phyloP scores from a whole-genome alignment of 257 asterid genomes.

The Catharanthus roseus region DNA sequence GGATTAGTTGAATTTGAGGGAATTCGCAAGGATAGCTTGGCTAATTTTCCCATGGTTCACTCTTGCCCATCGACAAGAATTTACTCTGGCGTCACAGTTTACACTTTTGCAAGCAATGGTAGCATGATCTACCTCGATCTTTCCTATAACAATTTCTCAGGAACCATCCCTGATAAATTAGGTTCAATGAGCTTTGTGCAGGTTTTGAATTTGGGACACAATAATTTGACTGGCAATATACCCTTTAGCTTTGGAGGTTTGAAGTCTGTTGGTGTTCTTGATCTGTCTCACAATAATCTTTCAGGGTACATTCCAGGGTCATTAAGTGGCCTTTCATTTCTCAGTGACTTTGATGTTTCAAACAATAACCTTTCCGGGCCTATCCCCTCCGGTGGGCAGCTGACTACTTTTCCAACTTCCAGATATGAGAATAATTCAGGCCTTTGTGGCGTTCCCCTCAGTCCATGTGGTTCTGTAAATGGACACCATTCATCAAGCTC shows the following conservation, averaged over 20 bases:
- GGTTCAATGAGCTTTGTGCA: conserved; percentile 72
- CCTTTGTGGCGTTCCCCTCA: conserved; percentile 87
- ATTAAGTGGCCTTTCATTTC: conserved; percentile 66
- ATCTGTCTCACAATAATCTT: conserved; percentile 71
- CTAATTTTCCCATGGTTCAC: conserved; percentile 62
- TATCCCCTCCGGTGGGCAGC: conserved; percentile 78
- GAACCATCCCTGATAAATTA: conserved; percentile 53
- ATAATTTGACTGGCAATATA: conserved; percentile 54
- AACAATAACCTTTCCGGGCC: conserved; percentile 70
- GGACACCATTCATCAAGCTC: conserved; percentile 23
- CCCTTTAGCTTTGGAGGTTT: conserved; percentile 73
- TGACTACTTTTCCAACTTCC: conserved; percentile 74
- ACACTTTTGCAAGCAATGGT: conserved; percentile 67
- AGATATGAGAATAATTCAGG: conserved; percentile 75
- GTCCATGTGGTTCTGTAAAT: conserved; percentile 42
- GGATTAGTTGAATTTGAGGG: conserved; percentile 91
- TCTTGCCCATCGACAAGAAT: conserved; percentile 76
- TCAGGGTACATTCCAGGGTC: conserved; percentile 71
- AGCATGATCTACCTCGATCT: conserved; percentile 87
- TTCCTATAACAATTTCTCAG: conserved; percentile 70
- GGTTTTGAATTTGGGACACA: conserved; percentile 84
- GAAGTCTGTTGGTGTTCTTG: conserved; percentile 71
- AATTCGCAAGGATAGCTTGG: conserved; percentile 54
- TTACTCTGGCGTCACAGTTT: conserved; percentile 65
- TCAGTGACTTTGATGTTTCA: conserved; percentile 86